These are phyloP conservation scores for Yamadazyma dushanensis DNA, from an alignment of 1,139 yeast species.

Conservation along the genomic window DNA sequence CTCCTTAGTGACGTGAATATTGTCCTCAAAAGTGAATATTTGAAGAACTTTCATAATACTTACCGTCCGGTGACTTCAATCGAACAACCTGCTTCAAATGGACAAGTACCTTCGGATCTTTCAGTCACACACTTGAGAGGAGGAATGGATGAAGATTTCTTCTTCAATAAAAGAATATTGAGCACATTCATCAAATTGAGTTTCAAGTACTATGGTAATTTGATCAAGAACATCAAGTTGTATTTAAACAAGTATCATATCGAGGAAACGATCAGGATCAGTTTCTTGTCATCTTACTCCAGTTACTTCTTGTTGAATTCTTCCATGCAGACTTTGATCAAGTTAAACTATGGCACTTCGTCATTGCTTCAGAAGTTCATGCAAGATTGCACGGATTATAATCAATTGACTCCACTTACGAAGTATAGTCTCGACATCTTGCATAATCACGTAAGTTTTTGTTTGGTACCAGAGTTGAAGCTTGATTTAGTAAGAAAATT, in stretches of 20 bases:
- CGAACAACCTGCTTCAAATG: background rate
- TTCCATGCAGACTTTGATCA: slow-evolving; percentile 31
- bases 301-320: slow-evolving; percentile 36
- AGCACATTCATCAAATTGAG: slow-evolving; percentile 34
- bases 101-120: background rate
- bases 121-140: slow-evolving; percentile 1
- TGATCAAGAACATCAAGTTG: slow-evolving; percentile 35
- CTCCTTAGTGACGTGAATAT: slow-evolving; percentile 26
- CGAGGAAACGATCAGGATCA: slow-evolving; percentile 40
- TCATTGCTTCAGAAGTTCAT: slow-evolving; percentile 31
- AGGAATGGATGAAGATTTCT: slow-evolving; percentile 16
- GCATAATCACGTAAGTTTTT: slow-evolving; percentile 25
- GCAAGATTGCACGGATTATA: slow-evolving; percentile 19
- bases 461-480: slow-evolving; percentile 36
- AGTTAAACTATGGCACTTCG: slow-evolving; percentile 38
- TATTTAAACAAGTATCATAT: slow-evolving; percentile 31
- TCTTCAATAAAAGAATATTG: slow-evolving; percentile 31
- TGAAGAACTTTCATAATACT: slow-evolving; percentile 17
- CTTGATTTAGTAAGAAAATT: slow-evolving; percentile 25
- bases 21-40: slow-evolving; percentile 20
- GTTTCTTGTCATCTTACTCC: slow-evolving; percentile 40
- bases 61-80: slow-evolving; percentile 13
- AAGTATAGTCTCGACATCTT: slow-evolving; percentile 26
- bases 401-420: slow-evolving; percentile 25
- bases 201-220: slow-evolving; percentile 33